Evolutionary conservation across 139 green algal species (phyloP), one percentile per base, ranked within the genome.

Genomic region (Chlorella vulgaris): DNA sequence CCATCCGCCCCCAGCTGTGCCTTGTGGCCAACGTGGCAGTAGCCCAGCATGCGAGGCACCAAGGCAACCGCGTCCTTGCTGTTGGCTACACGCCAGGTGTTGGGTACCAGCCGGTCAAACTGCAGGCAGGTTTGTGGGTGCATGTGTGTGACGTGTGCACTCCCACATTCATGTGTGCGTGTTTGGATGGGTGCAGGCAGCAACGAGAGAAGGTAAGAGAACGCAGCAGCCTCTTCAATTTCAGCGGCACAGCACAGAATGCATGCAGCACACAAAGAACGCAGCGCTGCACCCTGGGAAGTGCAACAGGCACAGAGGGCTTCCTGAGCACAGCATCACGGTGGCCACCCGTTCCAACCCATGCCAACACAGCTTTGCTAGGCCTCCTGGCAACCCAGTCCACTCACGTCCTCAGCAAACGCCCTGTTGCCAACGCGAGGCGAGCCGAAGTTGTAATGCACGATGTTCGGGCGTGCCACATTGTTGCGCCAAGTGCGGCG

Each of bases 391-490:
- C n/a, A n/a, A n/a, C n/a, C n/a, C n/a, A n/a, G n/a, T n/a, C n/a
- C n/a, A n/a, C 38, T 29, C 38, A 70, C 74, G 55, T 79, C 83
- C 6, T 87, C 50, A 1, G 89, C 87, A 82, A 96, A 96, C 2
- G 85, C 84, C 82, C 86, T 87, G 66, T 96, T 95, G 71, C 94
- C 94, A 18, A 95, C 93, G 18, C 93, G 90, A 2, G 94, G 94
- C 0, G 87, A 91, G 53, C 94, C 94, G 83, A 88, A 98, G 29
- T 86, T 95, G 89, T 97, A 97, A 71, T 93, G 87, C 7, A 78
- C 43, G 4, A 97, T 60, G 26, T 81, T 28, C 26, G 58, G 74
- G 58, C 55, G 58, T n/a, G 38, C 55, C 53, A 19, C 33, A n/a
- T n/a, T n/a, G 42, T 26, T 31, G 38, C 74, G 88, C 88, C 22